Base-by-base conservation (phyloP, 805 yeast species). In the Yamadazyma olivae region DNA sequence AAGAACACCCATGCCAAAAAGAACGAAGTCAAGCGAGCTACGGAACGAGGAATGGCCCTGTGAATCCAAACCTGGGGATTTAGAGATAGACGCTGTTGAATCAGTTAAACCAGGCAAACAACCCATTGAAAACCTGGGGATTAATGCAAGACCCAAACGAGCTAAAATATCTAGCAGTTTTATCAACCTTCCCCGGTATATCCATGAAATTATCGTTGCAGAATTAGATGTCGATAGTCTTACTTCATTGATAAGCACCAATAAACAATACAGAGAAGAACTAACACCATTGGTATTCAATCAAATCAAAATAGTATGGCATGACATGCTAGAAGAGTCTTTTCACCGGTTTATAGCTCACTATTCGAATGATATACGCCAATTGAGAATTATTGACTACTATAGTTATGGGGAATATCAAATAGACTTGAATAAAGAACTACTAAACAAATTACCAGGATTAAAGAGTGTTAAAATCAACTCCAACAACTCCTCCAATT, bases 391-490 rank as follows among this genome's bases (percentile, higher is more conserved):
- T 7, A 40, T 42, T 4, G 62, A 63, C 34, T 49, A 47, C 37
- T 57, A 56, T 33, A 52, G 64, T 3, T 60, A 52, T 39, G 65
- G 65, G 1, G 70, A 63, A 36, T 63, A 67, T 61, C 64, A 62
- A 34, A 38, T 52, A 8, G 63, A 61, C 39, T 35, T 63, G 17
- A 20, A 14, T 13, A 41, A 50, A n/a, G 41, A 43, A 5, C 30
- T 57, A 8, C 46, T 55, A 4, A 40, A 36, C 8, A 26, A 35
- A 8, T 45, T 61, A 26, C 61, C 63, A 0, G 19, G 43, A 3
- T 50, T 65, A 15, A 33, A 36, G 7, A 15, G 12, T 3, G 44
- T 66, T 7, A 29, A 44, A 4, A 49, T 67, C n/a, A 61, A 61
- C 35, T 49, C 67, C 4, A 50, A 46, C 22, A 62, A 56, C 36